Conservation (phyloP, 345 rosid genomes). For the Bruguiera parviflora region DNA sequence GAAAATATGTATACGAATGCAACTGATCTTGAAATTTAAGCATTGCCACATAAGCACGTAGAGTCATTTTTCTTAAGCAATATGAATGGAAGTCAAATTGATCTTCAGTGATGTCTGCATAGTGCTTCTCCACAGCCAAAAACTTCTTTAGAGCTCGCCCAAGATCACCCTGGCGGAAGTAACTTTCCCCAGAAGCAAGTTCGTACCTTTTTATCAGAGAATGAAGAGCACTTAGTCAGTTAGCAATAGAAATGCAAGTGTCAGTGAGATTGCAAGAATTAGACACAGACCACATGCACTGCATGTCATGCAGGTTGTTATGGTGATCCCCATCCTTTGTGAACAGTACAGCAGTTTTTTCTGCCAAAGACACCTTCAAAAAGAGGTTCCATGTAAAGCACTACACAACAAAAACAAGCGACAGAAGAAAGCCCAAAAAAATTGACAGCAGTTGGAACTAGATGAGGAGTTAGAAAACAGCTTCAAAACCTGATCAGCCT, state of each 20-base stretch:
- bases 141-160: conserved; percentile 91
- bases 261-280: conserved; percentile 14
- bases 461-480: conserved; percentile 6
- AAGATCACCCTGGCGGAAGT: conserved; percentile 88
- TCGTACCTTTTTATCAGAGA: conserved; percentile 65
- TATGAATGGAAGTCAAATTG: conserved; percentile 98
- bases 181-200: conserved; percentile 96
- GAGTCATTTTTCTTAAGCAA: conserved; percentile 95
- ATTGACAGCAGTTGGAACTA: not conserved
- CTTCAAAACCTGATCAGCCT: conserved; percentile 87
- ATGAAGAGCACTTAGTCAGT: conserved; percentile 12
- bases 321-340: conserved; percentile 98
- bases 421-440: conserved; percentile 3
- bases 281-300: conserved; percentile 94
- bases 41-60: conserved; percentile 95
- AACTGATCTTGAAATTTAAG: conserved; percentile 93
- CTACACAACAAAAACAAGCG: conserved; percentile 10
- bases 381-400: conserved; percentile 18
- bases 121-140: conserved; percentile 98
- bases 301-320: conserved; percentile 99
- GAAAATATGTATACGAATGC: conserved; percentile 89
- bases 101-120: conserved; percentile 92
- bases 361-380: conserved; percentile 79
- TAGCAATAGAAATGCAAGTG: conserved; percentile 11
- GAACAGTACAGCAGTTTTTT: conserved; percentile 87